Evolutionary conservation across 768 basidiomycete genomes (phyloP).

Genomic region (Trametes cingulata): DNA sequence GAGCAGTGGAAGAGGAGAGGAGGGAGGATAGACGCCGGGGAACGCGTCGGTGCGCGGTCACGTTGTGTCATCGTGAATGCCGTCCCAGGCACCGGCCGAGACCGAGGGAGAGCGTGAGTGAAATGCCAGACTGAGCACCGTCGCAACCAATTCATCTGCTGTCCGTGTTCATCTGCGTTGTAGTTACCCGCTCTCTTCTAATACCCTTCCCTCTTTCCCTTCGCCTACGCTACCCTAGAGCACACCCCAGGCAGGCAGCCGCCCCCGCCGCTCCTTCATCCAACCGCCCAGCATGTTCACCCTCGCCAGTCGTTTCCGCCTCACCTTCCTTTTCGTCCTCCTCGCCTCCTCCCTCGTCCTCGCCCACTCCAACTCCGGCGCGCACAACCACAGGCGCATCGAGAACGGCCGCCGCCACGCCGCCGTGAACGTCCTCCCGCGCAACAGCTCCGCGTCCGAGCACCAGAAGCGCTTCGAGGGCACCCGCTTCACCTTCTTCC

Average conservation of each 20-base stretch:
- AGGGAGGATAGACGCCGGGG: not conserved
- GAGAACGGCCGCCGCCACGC: constrained; percentile 11
- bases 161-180: not conserved
- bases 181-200: not conserved
- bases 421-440: constrained; percentile 1
- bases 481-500: constrained; percentile 22
- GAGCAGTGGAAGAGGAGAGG: not conserved
- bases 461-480: constrained; percentile 20
- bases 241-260: constrained; percentile 1
- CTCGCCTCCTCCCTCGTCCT: constrained; percentile 14
- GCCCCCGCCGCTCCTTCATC: constrained; percentile 1
- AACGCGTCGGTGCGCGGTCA: not conserved
- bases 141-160: not conserved
- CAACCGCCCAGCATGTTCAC: constrained; percentile 11
- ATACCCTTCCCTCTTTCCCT: not conserved
- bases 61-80: not conserved
- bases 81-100: not conserved
- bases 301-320: constrained; percentile 14
- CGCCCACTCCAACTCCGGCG: not conserved
- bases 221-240: not conserved
- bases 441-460: not conserved
- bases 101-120: too few relatives aligned
- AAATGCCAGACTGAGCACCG: too few relatives aligned
- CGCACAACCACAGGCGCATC: constrained; percentile 1
- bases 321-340: constrained; percentile 8